Evolutionary conservation across 306 rosid species (phyloP), one percentile per base, ranked within the genome.

Genomic region (Prunus dulcis): DNA sequence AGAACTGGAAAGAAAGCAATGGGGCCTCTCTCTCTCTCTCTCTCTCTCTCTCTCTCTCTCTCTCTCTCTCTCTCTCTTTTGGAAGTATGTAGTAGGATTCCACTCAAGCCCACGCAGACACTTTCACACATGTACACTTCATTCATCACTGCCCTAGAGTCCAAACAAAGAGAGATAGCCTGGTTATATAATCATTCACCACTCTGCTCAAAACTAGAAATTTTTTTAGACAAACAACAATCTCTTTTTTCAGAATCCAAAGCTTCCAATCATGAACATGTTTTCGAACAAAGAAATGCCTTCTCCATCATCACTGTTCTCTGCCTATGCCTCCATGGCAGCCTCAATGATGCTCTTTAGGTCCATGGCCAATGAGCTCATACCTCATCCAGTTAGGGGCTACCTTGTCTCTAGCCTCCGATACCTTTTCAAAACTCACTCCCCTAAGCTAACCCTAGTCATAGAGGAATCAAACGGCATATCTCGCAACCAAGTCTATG

Each of bases 321-420:
- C 97, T 0, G 97, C 97, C 9, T 91, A 89, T 55, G 97, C 97
- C 14, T 93, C 98, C 84, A 82, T 88, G 88, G 82, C 93, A 6
- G 93, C 92, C 41, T 88, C 98, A 6, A 12, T 88, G 25, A 88
- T 93, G 97, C 87, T 93, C 0, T 34, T 88, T 0, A 85, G 96
- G 27, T 87, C 98, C 78, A 79, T 93, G 92, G 88, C 91, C 61
- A 85, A 88, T 62, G 96, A 93, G 3, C 66, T 93, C 77, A 51
- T 93, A 3, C 98, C 98, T 17, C 85, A 81, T 3, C 93, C 96
- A 0, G 17, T 91, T 20, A 89, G 96, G 8, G 76, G 78, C 47
- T 86, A 87, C 82, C 79, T 91, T 20, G 12, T 27, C 28, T 76
- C 82, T 10, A 56, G 87, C 8, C 19, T 93, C 55, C 84, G 77